phyloP scores from a whole-genome alignment of 1,284 basidiomycete species.

The Fomitopsis pinicola region DNA sequence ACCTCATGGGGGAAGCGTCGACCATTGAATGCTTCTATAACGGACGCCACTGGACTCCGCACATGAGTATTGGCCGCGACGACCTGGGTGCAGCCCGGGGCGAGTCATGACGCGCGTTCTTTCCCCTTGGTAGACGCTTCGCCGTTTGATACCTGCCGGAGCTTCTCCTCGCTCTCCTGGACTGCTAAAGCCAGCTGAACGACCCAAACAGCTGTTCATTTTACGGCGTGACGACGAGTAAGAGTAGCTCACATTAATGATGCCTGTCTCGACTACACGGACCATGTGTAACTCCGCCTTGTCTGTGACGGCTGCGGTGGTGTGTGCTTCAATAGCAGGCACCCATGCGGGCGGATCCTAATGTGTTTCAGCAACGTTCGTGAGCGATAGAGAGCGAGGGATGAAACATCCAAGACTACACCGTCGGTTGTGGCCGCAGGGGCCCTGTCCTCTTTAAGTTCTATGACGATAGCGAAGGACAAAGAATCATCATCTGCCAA shows the following conservation, averaged over 20 bases:
- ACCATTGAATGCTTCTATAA: too few relatives aligned
- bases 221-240: neutral
- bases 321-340: constrained; percentile 60
- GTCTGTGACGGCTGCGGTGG: constrained; percentile 55
- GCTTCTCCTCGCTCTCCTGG: constrained; percentile 74
- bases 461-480: constrained; percentile 81
- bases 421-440: constrained; percentile 51
- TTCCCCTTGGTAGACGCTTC: constrained; percentile 28
- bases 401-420: constrained; percentile 23
- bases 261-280: constrained; percentile 80
- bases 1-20: too few relatives aligned
- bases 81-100: neutral
- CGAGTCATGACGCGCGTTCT: constrained; percentile 11
- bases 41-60: too few relatives aligned
- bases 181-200: constrained; percentile 66
- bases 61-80: too few relatives aligned
- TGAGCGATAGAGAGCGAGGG: neutral
- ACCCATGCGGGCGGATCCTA: constrained; percentile 73
- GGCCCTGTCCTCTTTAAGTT: constrained; percentile 68
- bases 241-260: constrained; percentile 66
- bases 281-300: constrained; percentile 64
- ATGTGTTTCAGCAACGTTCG: neutral
- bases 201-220: neutral
- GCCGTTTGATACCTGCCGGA: constrained; percentile 26
- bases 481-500: constrained; percentile 71